Conservation (phyloP, 2,329 filamentous ascomycete genomes). For the Neurospora sp. region DNA sequence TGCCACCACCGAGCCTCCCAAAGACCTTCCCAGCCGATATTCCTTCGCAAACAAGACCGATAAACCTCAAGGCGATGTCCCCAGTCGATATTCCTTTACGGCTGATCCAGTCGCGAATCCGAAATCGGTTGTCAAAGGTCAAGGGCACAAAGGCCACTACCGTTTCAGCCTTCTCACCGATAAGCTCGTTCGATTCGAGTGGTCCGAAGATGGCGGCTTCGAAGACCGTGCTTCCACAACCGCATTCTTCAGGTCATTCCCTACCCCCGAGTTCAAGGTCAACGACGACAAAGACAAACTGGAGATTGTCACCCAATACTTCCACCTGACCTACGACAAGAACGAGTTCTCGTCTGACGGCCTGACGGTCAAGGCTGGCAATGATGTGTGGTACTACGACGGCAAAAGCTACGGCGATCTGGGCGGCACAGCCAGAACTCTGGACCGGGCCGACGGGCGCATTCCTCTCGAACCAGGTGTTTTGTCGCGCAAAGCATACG, state of each 20-base stretch:
- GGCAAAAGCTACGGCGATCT: constrained; percentile 30
- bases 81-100: constrained; percentile 30
- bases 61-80: not conserved
- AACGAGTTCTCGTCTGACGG: constrained; percentile 41
- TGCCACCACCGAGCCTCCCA: not conserved
- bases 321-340: constrained; percentile 51
- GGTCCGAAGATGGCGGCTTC: constrained; percentile 48
- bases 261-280: constrained; percentile 35
- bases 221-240: constrained; percentile 55
- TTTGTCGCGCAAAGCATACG: constrained; percentile 15
- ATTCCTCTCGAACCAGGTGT: constrained; percentile 21
- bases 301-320: constrained; percentile 45
- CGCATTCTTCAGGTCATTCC: constrained; percentile 43
- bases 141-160: constrained; percentile 28
- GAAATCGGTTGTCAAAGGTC: constrained; percentile 33
- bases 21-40: constrained; percentile 18
- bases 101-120: constrained; percentile 33
- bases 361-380: constrained; percentile 35
- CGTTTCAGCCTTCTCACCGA: constrained; percentile 51
- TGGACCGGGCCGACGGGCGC: constrained; percentile 18
- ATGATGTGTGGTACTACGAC: constrained; percentile 43
- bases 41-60: constrained; percentile 20
- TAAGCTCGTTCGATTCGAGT: constrained; percentile 50
- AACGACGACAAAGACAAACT: constrained; percentile 35
- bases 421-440: constrained; percentile 32